These are phyloP conservation scores for Claviceps quebecensis DNA, from an alignment of 2,329 filamentous ascomycete genomes.

Conservation along the genomic window DNA sequence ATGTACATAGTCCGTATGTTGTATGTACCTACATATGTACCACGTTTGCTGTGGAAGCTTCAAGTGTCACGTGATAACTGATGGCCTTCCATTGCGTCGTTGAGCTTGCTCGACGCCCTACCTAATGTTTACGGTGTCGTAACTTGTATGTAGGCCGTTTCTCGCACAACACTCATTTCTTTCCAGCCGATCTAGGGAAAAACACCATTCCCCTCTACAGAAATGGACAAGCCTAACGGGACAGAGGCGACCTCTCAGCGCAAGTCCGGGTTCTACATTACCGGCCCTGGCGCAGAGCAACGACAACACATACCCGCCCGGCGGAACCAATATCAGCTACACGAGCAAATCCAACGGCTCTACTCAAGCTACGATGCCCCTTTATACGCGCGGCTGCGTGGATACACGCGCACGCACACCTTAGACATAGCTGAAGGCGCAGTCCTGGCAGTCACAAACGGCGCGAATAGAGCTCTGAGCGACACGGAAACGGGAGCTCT, in stretches of 20 bases:
- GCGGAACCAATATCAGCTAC: constrained; percentile 16
- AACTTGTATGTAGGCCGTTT: not conserved
- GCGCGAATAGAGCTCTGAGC: constrained; percentile 17
- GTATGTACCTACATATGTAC: too few species aligned
- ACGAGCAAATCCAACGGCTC: constrained; percentile 18
- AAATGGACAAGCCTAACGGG: constrained; percentile 10
- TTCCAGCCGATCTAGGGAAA: not conserved
- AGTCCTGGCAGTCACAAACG: constrained; percentile 16
- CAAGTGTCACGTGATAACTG: too few species aligned
- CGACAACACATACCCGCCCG: constrained; percentile 17
- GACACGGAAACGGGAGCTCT: constrained; percentile 24
- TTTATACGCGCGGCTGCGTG: constrained; percentile 17
- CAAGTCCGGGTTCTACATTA: constrained; percentile 11
- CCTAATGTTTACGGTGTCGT: too few species aligned
- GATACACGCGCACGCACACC: constrained; percentile 15
- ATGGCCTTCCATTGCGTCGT: too few species aligned
- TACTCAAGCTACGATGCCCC: constrained; percentile 20
- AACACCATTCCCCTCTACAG: not conserved
- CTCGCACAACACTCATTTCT: not conserved
- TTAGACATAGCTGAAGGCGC: constrained; percentile 16
- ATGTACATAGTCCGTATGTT: too few species aligned
- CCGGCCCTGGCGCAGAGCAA: constrained; percentile 19
- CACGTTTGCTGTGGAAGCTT: too few species aligned
- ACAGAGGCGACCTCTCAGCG: constrained; percentile 15
- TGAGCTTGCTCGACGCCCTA: too few species aligned